A percentile compares a stretch with the other conserved stretches of the same genome.
These are phyloP conservation scores for Chernovozyma sophiae-reginae DNA, from an alignment of 1,139 yeast genomes.

Conservation along the genomic window DNA sequence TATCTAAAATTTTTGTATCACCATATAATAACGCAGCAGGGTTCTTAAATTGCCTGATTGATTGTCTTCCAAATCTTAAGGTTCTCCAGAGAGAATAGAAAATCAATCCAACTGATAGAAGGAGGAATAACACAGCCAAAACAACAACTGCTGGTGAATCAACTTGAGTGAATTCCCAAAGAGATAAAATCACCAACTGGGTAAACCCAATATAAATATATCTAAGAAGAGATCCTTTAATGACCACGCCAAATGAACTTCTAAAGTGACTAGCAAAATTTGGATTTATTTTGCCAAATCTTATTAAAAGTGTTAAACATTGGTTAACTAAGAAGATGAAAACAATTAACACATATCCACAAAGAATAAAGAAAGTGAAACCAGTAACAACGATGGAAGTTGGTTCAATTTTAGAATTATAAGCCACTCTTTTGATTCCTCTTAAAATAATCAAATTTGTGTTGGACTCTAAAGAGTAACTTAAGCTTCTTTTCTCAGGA, in stretches of 20 bases:
- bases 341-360: conserved; percentile 49
- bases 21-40: conserved; percentile 81
- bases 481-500: conserved; percentile 22
- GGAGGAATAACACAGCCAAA: conserved; percentile 58
- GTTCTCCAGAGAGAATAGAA: conserved; percentile 61
- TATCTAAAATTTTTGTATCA: conserved; percentile 56
- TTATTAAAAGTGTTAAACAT: conserved; percentile 41
- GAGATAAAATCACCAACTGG: conserved; percentile 62
- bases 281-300: conserved; percentile 43
- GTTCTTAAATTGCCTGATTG: conserved; percentile 52
- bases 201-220: conserved; percentile 74
- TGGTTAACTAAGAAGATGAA: conserved; percentile 53
- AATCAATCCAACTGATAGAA: conserved; percentile 53
- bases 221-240: conserved; percentile 67
- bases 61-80: conserved; percentile 49
- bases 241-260: conserved; percentile 47
- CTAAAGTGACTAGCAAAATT: conserved; percentile 48
- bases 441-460: conserved; percentile 56
- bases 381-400: conserved; percentile 74
- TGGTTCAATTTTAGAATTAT: conserved; percentile 62
- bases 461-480: conserved; percentile 33
- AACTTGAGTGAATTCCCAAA: conserved; percentile 67
- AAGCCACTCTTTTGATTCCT: conserved; percentile 75
- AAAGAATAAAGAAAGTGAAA: conserved; percentile 65
- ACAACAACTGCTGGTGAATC: conserved; percentile 78